Evolutionary conservation across 2,329 filamentous ascomycete species (phyloP).

Genomic region (Colletotrichum musicola): DNA sequence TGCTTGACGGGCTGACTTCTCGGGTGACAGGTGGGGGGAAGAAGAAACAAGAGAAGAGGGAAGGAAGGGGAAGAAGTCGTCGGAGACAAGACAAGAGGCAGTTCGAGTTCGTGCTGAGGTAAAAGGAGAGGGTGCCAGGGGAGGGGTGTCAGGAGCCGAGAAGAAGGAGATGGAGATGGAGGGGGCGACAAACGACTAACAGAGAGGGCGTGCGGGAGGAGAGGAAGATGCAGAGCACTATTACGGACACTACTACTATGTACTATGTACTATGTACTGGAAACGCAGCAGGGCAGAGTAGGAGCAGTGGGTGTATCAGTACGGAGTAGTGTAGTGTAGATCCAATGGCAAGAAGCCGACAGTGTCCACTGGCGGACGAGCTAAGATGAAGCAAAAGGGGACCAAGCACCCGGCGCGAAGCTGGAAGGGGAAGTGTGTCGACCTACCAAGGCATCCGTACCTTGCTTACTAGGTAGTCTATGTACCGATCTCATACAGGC

Average conservation of each 20-base stretch:
- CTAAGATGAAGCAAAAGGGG: slow-evolving; percentile 31
- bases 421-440: slow-evolving; percentile 19
- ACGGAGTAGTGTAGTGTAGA: neutral
- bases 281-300: neutral
- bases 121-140: slow-evolving; percentile 31
- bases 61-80: slow-evolving; percentile 22
- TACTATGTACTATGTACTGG: neutral
- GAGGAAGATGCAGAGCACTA: slow-evolving; percentile 9
- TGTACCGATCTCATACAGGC: neutral
- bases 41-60: slow-evolving; percentile 36
- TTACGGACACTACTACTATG: neutral
- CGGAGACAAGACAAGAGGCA: slow-evolving; percentile 38
- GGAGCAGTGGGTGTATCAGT: neutral
- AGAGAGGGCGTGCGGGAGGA: neutral
- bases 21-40: slow-evolving; percentile 37
- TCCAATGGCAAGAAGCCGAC: slow-evolving; percentile 21
- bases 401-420: slow-evolving; percentile 33
- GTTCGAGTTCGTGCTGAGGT: slow-evolving; percentile 26
- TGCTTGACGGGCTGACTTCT: slow-evolving; percentile 35
- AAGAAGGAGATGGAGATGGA: slow-evolving; percentile 1
- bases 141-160: slow-evolving; percentile 23
- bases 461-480: neutral
- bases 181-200: neutral
- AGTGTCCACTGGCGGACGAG: slow-evolving; percentile 28
- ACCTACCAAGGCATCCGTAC: too few relatives aligned